Conservation (phyloP, 169 alveolate genomes). For the Plasmodium coatneyi region DNA sequence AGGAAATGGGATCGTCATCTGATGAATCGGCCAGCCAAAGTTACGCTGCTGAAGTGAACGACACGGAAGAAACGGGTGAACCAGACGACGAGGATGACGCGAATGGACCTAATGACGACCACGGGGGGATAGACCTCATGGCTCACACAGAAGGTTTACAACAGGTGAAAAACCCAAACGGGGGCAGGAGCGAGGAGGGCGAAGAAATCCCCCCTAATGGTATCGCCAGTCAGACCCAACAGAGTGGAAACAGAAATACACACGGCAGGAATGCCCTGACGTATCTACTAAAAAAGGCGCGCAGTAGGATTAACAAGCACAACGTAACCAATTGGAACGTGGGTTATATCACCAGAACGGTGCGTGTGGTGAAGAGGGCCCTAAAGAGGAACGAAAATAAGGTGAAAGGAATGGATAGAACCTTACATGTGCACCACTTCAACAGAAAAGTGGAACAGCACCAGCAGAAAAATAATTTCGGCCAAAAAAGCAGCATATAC, state of each 20-base stretch:
- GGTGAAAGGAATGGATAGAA: not conserved
- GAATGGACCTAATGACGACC: not conserved
- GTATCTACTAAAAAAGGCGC: not conserved
- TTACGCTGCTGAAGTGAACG: not conserved
- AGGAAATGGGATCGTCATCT: not conserved
- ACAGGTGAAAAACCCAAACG: not conserved
- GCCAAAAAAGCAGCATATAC: not conserved
- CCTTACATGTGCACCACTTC: not conserved
- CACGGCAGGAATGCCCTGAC: not conserved
- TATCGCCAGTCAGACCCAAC: not conserved
- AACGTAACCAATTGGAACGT: constrained; percentile 18
- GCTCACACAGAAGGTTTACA: not conserved
- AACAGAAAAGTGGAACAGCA: not conserved
- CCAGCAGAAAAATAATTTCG: not conserved
- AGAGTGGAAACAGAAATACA: not conserved
- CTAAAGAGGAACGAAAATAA: not conserved
- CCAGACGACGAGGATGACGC: not conserved
- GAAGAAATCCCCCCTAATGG: not conserved
- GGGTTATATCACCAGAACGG: constrained; percentile 1
- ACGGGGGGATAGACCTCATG: not conserved
- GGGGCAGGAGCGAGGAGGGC: not conserved
- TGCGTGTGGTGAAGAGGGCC: not conserved
- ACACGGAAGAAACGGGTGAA: no score
- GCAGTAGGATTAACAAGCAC: constrained; percentile 13
- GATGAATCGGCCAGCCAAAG: not conserved